Conservation (phyloP, 2,329 filamentous ascomycete genomes). For the Septoria linicola region DNA sequence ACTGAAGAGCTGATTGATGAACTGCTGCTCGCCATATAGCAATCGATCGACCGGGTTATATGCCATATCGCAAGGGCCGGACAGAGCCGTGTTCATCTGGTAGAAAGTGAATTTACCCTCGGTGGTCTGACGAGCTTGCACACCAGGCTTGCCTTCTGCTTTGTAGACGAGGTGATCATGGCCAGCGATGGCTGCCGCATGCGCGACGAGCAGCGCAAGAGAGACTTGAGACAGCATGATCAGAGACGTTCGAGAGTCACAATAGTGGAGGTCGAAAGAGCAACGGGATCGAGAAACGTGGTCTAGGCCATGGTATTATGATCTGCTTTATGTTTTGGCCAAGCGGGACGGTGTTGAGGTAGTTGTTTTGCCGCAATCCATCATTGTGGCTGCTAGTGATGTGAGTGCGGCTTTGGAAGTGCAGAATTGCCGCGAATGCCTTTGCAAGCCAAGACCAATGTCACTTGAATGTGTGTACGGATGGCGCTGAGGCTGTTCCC, state of each 20-base stretch:
- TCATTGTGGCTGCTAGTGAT: too few relatives aligned
- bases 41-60: slow-evolving; percentile 17
- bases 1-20: slow-evolving; percentile 21
- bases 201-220: not conserved
- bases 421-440: too few relatives aligned
- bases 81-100: slow-evolving; percentile 15
- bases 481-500: too few relatives aligned
- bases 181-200: not conserved
- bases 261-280: not conserved
- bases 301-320: not conserved
- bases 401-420: too few relatives aligned
- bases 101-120: slow-evolving; percentile 20
- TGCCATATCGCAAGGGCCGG: slow-evolving; percentile 23
- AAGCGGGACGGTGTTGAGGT: too few relatives aligned
- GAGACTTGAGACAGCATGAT: not conserved
- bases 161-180: not conserved
- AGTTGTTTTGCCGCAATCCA: too few relatives aligned
- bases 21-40: slow-evolving; percentile 17
- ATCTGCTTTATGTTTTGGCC: too few relatives aligned
- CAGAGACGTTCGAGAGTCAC: not conserved
- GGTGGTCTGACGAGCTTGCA: slow-evolving; percentile 2
- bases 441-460: too few relatives aligned
- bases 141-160: slow-evolving; percentile 4
- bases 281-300: not conserved
- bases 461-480: too few relatives aligned